Evolutionary conservation across 1,284 basidiomycete genomes (phyloP), one percentile per base, ranked within the genome.

Genomic region (Puccinia sorghi): DNA sequence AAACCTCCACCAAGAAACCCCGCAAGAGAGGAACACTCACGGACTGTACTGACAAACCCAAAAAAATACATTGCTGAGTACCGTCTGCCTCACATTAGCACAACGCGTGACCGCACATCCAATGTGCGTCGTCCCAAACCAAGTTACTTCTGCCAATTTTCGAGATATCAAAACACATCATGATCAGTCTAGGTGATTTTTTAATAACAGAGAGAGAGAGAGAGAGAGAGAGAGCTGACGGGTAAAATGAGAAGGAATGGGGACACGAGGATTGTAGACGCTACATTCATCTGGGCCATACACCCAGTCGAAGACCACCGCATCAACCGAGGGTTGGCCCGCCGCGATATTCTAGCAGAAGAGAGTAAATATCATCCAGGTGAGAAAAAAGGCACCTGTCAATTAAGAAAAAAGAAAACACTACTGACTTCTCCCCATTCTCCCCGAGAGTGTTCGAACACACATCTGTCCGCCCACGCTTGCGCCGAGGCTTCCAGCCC

Each of bases 331-430:
- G 22, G 32, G 37, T 7, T 72, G 39, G 12, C 70, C 70, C 22
- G 54, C 70, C 13, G 70, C 70, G 22, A 72, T 57, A n/a, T 72
- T 72, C n/a, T n/a, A n/a, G n/a, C n/a, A n/a, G n/a, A n/a, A n/a
- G n/a, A n/a, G n/a, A n/a, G n/a, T n/a, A n/a, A n/a, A n/a, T n/a
- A n/a, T n/a, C n/a, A n/a, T n/a, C n/a, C n/a, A n/a, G n/a, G n/a
- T n/a, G n/a, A n/a, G n/a, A n/a, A n/a, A n/a, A n/a, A n/a, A 52
- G 22, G 8, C 46, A 50, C 3, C 2, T 25, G 12, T 5, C 11
- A 27, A 17, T 15, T 17, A 39, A 27, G 12, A 48, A 50, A n/a
- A 41, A 20, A 64, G 15, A 27, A 64, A 2, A 32, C 8, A 32
- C 13, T 9, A 41, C 70, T 56, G 46, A 57, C 70, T 43, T 72